phyloP scores from a whole-genome alignment of 305 asterid species.

The Fraxinus xanthoxyloides region DNA sequence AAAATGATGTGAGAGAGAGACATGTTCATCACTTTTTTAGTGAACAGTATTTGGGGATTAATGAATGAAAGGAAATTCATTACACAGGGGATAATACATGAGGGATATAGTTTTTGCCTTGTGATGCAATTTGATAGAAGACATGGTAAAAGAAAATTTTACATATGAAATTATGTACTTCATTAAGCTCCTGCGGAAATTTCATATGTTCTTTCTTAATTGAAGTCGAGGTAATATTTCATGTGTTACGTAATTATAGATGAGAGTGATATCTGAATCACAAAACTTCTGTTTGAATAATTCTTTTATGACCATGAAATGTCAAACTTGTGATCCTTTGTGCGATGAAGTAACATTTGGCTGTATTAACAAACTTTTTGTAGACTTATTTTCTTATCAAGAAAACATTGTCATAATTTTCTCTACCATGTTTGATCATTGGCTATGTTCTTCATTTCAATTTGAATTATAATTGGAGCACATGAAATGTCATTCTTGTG shows the following conservation, averaged over 20 bases:
- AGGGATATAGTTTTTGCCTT: neutral
- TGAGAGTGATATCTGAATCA: neutral
- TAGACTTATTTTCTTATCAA: neutral
- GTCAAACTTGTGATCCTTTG: neutral
- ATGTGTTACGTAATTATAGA: neutral
- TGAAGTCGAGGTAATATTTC: neutral
- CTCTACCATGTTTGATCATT: neutral
- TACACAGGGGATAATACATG: neutral
- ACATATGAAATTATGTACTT: neutral
- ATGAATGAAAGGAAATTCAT: neutral
- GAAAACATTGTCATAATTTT: neutral
- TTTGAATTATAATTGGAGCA: neutral
- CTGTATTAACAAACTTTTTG: neutral
- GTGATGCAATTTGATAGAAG: neutral
- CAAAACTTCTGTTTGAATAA: neutral
- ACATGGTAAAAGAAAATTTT: neutral
- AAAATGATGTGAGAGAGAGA: neutral
- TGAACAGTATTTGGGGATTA: neutral
- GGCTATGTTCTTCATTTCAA: neutral
- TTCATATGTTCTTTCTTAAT: neutral
- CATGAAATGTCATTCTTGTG: neutral
- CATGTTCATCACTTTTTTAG: neutral
- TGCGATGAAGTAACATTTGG: neutral
- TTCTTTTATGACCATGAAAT: neutral
- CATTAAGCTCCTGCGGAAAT: neutral